Conservation (phyloP, 495 filamentous ascomycete genomes). For the Podospora didyma region DNA sequence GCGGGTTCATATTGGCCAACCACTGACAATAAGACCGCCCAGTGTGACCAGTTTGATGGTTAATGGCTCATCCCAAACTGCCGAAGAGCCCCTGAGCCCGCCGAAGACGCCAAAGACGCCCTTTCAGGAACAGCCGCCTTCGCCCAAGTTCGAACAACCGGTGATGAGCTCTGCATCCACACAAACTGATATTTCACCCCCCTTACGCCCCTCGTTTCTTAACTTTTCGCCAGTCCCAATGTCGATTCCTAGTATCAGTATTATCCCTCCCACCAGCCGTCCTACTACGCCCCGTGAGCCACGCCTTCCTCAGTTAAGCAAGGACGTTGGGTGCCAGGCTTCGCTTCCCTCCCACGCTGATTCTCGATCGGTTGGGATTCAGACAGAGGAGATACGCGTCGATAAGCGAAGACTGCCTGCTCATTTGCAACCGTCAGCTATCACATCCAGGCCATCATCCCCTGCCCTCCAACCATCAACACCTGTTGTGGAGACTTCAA, state of each 20-base stretch:
- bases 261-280: slow-evolving; percentile 52
- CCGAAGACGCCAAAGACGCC: slow-evolving; percentile 61
- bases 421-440: slow-evolving; percentile 71
- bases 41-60: slow-evolving; percentile 50
- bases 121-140: slow-evolving; percentile 26
- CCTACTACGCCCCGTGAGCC: slow-evolving; percentile 53
- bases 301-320: slow-evolving; percentile 49
- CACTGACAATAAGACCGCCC: slow-evolving; percentile 35
- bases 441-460: slow-evolving; percentile 54
- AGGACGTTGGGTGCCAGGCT: slow-evolving; percentile 55
- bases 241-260: slow-evolving; percentile 56
- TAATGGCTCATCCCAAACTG: slow-evolving; percentile 69
- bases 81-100: slow-evolving; percentile 61
- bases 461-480: slow-evolving; percentile 37
- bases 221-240: slow-evolving; percentile 35
- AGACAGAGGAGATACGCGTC: slow-evolving; percentile 84
- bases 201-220: slow-evolving; percentile 28
- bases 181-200: slow-evolving; percentile 54
- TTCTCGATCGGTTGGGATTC: slow-evolving; percentile 67
- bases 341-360: slow-evolving; percentile 35
- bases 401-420: slow-evolving; percentile 74
- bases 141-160: slow-evolving; percentile 23
- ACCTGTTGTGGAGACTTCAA: slow-evolving; percentile 17
- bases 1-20: slow-evolving; percentile 47
- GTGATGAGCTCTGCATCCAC: slow-evolving; percentile 52